Percentiles rank a stretch among this genome's conserved stretches.
Conservation (phyloP, 192 early-diverging fungal genomes). For the Podila verticillata region DNA sequence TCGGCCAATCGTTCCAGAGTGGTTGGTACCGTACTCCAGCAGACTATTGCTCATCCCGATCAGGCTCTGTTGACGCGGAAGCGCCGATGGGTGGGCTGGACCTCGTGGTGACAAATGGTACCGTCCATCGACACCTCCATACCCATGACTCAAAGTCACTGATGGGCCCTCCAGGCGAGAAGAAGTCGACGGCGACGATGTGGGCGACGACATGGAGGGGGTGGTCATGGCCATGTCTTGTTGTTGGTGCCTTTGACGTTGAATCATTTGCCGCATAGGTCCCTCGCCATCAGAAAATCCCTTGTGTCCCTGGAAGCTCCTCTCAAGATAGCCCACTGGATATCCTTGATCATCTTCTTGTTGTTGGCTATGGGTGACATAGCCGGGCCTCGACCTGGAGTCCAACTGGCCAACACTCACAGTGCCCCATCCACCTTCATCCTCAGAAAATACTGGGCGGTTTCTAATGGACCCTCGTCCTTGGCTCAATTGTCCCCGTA, state of each 20-base stretch:
- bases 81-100: not conserved
- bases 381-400: not conserved
- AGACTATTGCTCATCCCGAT: not conserved
- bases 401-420: not conserved
- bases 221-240: constrained; percentile 3
- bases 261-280: not conserved
- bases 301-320: not conserved
- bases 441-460: not conserved
- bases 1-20: not conserved
- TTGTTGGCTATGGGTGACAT: not conserved
- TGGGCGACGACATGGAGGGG: not conserved
- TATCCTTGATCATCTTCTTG: constrained; percentile 1
- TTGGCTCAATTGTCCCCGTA: not conserved
- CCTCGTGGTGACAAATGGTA: not conserved
- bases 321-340: not conserved
- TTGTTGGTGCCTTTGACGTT: not conserved
- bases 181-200: not conserved
- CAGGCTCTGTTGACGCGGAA: not conserved
- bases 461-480: not conserved
- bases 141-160: not conserved
- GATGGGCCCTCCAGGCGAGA: not conserved
- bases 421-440: not conserved
- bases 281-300: not conserved
- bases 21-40: not conserved
- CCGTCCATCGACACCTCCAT: not conserved